Base-by-base conservation (phyloP, 2,329 filamentous ascomycete species). In the Aspergillus ochraceoroseus region DNA sequence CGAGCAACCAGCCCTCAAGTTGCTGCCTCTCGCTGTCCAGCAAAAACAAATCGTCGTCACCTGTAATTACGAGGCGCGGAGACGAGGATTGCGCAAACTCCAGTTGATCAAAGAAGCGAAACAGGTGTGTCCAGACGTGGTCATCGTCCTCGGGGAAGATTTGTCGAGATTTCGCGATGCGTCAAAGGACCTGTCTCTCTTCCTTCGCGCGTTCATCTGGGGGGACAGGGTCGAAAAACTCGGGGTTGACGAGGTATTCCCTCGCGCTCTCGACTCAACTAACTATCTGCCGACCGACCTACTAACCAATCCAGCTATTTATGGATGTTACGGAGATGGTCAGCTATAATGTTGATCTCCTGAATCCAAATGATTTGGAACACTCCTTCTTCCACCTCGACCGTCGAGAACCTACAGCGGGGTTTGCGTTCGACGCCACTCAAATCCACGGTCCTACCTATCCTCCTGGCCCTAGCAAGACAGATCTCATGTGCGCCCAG, bases 11-110 rank as follows among this genome's bases (percentile, higher is more conserved):
- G 70, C 74, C 2, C 71, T 95, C 42, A 87, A 80, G 58, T 72
- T 75, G 1, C 67, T 84, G 12, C 87, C 88, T 5, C 70, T 96
- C 22, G 89, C 87, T 23, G 80, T 95, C 43, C 85, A 89, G 64
- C 89, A 95, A 66, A 95, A 95, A 66, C 86, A 88, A 61, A 95
- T 95, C 40, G 74, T 92, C 27, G 87, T 89, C 14, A 94, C 88
- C 3, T 94, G 87, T 74, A 96, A 96, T 67, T 96, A 96, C 64
- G 86, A 85, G 59, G 90, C 90, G 14, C 80, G 90, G 23, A 71
- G 79, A 36, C 75, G 77, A 45, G 75, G 70, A 7, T 49, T 73
- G 29, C 62, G 77, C 62, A 96, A 98, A 70, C 74, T 96, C 45
- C 88, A 94, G 73, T 76, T 87, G 49, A 80, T 95, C 58, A 77